These are phyloP conservation scores for Mycena indigotica DNA, from an alignment of 768 basidiomycete species.

Conservation along the genomic window DNA sequence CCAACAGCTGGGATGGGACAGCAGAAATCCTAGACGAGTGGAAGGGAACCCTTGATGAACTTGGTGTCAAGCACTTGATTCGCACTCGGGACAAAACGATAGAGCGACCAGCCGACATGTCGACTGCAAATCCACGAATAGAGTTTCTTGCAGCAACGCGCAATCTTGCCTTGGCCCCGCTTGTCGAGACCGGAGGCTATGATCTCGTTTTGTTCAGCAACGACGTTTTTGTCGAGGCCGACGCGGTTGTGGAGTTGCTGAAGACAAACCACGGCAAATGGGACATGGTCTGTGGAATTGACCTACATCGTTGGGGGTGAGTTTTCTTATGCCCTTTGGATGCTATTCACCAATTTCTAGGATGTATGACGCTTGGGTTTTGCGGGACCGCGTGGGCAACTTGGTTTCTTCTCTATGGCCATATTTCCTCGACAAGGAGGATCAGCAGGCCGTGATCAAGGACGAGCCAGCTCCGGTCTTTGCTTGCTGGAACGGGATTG, in stretches of 20 bases:
- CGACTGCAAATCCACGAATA: constrained; percentile 34
- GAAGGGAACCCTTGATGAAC: constrained; percentile 24
- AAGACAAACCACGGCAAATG: constrained; percentile 39
- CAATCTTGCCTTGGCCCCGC: constrained; percentile 44
- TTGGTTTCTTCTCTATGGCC: constrained; percentile 39
- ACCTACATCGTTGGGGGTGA: constrained; percentile 35
- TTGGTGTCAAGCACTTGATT: constrained; percentile 34
- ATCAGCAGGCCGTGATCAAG: constrained; percentile 34
- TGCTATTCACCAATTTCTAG: constrained; percentile 13
- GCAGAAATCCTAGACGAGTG: constrained; percentile 34
- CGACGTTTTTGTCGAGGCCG: constrained; percentile 43
- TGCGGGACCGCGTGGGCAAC: constrained; percentile 36
- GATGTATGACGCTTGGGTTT: constrained; percentile 41
- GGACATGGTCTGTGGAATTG: constrained; percentile 48
- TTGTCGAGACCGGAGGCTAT: constrained; percentile 38
- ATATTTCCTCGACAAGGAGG: constrained; percentile 42
- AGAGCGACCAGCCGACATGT: constrained; percentile 24
- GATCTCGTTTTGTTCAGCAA: constrained; percentile 47
- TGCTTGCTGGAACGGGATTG: constrained; percentile 50
- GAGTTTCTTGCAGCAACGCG: constrained; percentile 40
- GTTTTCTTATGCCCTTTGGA: not conserved
- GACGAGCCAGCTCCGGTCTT: constrained; percentile 47
- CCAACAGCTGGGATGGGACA: constrained; percentile 37
- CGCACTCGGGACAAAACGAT: constrained; percentile 31
- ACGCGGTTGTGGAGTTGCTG: constrained; percentile 42